Conservation (phyloP, 2,329 filamentous ascomycete genomes). For the Botrytis deweyae region DNA sequence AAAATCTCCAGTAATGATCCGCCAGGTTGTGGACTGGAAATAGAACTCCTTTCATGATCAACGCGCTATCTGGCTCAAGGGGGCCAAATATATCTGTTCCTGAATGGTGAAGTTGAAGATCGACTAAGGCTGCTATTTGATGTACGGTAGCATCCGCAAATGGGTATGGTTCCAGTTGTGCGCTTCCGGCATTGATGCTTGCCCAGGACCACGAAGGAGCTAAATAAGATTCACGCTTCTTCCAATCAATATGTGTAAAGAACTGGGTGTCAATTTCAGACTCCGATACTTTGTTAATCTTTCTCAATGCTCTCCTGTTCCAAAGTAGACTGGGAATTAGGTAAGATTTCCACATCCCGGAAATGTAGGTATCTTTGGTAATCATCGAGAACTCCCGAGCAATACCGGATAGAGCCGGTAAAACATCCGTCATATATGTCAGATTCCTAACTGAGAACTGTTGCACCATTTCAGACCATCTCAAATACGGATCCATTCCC, state of each 20-base stretch:
- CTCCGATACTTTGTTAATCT: not conserved
- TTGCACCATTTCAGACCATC: constrained; percentile 22
- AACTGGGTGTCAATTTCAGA: not conserved
- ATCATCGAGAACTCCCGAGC: constrained; percentile 21
- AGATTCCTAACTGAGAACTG: constrained; percentile 21
- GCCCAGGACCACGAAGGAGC: constrained; percentile 27
- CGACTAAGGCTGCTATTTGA: constrained; percentile 20
- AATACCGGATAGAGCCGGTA: constrained; percentile 23
- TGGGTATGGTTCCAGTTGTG: constrained; percentile 5
- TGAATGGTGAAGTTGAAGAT: constrained; percentile 9
- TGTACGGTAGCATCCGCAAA: constrained; percentile 6
- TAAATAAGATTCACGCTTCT: constrained; percentile 17
- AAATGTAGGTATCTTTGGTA: constrained; percentile 23
- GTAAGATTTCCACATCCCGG: constrained; percentile 23
- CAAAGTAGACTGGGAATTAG: constrained; percentile 20
- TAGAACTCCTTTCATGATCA: constrained; percentile 14
- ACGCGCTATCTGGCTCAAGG: constrained; percentile 11
- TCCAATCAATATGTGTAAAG: constrained; percentile 20
- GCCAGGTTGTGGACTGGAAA: constrained; percentile 16
- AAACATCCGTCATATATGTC: constrained; percentile 18
- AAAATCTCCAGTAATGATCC: constrained; percentile 17
- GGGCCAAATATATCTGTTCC: constrained; percentile 14
- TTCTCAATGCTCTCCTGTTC: constrained; percentile 12
- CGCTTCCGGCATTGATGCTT: constrained; percentile 24
- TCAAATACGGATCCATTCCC: constrained; percentile 23